Base-by-base conservation (phyloP, 2,329 filamentous ascomycete species). In the Verticillium longisporum region DNA sequence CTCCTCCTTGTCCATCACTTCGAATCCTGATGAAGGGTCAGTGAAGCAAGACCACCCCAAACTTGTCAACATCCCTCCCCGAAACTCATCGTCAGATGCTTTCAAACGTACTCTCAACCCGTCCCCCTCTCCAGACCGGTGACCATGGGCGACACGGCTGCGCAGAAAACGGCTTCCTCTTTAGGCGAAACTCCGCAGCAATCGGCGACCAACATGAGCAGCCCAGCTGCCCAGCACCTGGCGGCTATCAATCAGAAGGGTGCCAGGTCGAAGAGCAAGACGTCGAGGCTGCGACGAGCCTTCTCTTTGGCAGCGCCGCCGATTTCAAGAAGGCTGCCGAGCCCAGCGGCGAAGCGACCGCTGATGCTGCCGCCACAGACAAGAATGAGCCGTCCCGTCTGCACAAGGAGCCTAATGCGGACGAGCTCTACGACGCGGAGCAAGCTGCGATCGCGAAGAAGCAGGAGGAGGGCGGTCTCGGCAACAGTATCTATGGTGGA, bases 221-320 rank as follows among this genome's bases (percentile, higher is more conserved):
- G 90, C 67, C 87, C 90, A 56, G 94, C 94, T 21, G 88, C 90
- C 14, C 88, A 92, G 73, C 92, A 96, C 61, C 83, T 98, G 45
- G 87, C 90, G 55, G 92, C 93, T n/a, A 82, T 98, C 61, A 94
- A 88, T 63, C 90, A 94, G 66, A 94, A 90, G 71, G 91, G 91
- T 60, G 80, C 80, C 33, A 90, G 86, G 71, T 83, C 88, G 65
- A 92, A 92, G 72, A 92, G 88, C 77, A 97, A 97, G 77, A 91
- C 89, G 2, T 93, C 90, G 18, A 84, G 93, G 66, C 80, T 99
- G 62, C 87, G 95, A 60, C 85, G 95, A 68, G 95, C 95, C 0
- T 97, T 99, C 70, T 99, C 95, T 99, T 99, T 75, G 93, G 95
- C 57, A 98, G 94, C 72, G 91, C 93, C 53, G 91, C 94, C 10